A percentile compares a stretch with the other conserved stretches of the same genome.
phyloP scores from a whole-genome alignment of 805 yeast species.

The Monosporozyma yasuniensis region DNA sequence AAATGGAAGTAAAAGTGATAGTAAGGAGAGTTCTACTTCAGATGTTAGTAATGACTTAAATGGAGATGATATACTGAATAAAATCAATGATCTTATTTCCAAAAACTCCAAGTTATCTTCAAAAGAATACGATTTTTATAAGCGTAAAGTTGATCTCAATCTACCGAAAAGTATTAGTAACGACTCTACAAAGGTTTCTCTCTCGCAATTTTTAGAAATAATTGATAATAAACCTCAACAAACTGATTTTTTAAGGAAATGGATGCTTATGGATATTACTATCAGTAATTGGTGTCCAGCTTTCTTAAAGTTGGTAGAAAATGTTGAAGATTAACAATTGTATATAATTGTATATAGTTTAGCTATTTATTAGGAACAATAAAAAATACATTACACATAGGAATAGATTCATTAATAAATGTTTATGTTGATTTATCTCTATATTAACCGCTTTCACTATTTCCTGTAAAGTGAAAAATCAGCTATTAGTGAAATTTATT shows the following conservation, averaged over 20 bases:
- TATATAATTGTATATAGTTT: neutral
- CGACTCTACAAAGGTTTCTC: slow-evolving; percentile 22
- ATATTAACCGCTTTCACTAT: neutral
- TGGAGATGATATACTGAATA: slow-evolving; percentile 14
- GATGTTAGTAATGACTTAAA: neutral
- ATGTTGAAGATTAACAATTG: slow-evolving; percentile 7
- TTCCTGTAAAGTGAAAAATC: neutral
- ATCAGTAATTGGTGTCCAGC: slow-evolving; percentile 62
- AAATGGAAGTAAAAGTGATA: neutral
- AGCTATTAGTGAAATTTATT: neutral
- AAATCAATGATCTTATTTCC: slow-evolving; percentile 22
- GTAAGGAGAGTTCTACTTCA: slow-evolving; percentile 2
- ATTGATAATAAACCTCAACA: slow-evolving; percentile 22
- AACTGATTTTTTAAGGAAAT: slow-evolving; percentile 35
- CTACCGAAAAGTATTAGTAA: slow-evolving; percentile 22
- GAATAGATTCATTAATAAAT: too few relatives aligned
- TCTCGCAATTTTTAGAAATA: slow-evolving; percentile 21
- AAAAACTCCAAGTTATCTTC: slow-evolving; percentile 30
- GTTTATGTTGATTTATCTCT: too few relatives aligned
- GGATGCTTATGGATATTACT: slow-evolving; percentile 50
- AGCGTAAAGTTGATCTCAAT: slow-evolving; percentile 31
- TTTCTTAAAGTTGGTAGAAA: slow-evolving; percentile 46
- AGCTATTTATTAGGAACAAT: too few relatives aligned
- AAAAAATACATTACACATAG: too few relatives aligned
- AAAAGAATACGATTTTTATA: slow-evolving; percentile 38